Conservation (phyloP, 805 yeast genomes). For the Metschnikowia santaceciliae region DNA sequence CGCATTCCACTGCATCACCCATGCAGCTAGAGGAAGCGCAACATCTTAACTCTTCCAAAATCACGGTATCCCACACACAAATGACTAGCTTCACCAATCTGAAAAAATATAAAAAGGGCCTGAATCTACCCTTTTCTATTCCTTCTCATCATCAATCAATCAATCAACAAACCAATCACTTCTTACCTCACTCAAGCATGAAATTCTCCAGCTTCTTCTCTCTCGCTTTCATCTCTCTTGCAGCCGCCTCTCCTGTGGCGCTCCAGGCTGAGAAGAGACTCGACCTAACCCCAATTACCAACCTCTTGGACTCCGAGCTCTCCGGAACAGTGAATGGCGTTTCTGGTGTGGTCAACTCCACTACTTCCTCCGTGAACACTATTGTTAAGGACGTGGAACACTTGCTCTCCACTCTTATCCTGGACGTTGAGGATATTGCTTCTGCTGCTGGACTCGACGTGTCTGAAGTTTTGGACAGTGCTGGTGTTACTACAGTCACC, state of each 20-base stretch:
- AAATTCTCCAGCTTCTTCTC: slow-evolving; percentile 7
- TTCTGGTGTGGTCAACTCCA: not conserved
- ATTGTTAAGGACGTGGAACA: slow-evolving; percentile 1
- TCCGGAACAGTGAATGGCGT: not conserved
- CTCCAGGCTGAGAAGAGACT: slow-evolving; percentile 1
- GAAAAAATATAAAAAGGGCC: not conserved
- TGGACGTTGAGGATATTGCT: slow-evolving; percentile 9
- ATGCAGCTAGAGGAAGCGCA: not conserved
- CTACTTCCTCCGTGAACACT: not conserved
- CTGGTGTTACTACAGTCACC: not conserved
- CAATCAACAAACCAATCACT: not conserved
- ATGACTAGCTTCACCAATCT: not conserved
- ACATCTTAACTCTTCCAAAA: not conserved
- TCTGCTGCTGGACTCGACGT: slow-evolving; percentile 9
- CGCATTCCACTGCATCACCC: not conserved
- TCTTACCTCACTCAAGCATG: slow-evolving; percentile 1
- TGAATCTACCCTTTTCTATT: not conserved
- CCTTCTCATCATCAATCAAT: not conserved
- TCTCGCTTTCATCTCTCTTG: slow-evolving; percentile 8
- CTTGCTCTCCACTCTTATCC: slow-evolving; percentile 4
- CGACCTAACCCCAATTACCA: not conserved
- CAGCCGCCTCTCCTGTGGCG: slow-evolving; percentile 10
- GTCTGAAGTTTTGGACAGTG: not conserved
- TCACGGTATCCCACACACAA: not conserved
- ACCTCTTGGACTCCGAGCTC: not conserved